phyloP scores from a whole-genome alignment of 2,329 filamentous ascomycete genomes.

The Pleoardoris graminearum region DNA sequence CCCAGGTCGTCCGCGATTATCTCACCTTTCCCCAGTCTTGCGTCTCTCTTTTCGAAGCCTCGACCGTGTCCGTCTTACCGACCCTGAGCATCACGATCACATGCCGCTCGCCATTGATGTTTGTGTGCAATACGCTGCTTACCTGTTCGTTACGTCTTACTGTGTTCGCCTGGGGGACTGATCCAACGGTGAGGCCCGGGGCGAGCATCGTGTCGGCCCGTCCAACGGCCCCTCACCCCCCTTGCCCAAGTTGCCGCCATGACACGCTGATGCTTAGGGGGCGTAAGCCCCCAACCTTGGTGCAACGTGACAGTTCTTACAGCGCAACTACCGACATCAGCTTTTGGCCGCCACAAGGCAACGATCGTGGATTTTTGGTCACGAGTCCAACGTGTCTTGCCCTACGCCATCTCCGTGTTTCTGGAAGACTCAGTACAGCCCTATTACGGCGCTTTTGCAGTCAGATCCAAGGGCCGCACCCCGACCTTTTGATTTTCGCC shows the following conservation, averaged over 20 bases:
- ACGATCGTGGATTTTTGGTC: conserved; percentile 8
- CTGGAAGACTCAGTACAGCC: conserved; percentile 13
- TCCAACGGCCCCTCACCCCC: conserved; percentile 17
- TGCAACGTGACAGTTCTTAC: conserved; percentile 9
- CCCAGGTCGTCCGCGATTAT: conserved; percentile 19
- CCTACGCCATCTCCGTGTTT: conserved; percentile 6
- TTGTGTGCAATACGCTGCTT: conserved; percentile 15
- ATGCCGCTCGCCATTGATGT: conserved; percentile 2
- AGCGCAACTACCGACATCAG: conserved; percentile 4
- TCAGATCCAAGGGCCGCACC: too few relatives aligned
- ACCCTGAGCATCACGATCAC: conserved; percentile 8
- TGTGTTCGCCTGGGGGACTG: background rate
- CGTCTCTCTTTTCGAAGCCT: background rate
- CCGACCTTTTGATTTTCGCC: background rate
- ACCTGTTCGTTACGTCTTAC: conserved; percentile 7
- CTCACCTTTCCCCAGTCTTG: conserved; percentile 8
- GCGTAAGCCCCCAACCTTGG: conserved; percentile 15
- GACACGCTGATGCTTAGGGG: conserved; percentile 19
- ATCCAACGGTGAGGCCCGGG: conserved; percentile 19
- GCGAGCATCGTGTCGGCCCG: conserved; percentile 21
- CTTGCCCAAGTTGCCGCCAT: conserved; percentile 14
- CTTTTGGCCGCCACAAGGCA: conserved; percentile 12
- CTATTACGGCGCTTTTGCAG: background rate
- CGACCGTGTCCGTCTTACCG: conserved; percentile 3
- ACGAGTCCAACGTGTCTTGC: conserved; percentile 6